Evolutionary conservation across 768 basidiomycete species (phyloP).

Genomic region (Naganishia onofrii): DNA sequence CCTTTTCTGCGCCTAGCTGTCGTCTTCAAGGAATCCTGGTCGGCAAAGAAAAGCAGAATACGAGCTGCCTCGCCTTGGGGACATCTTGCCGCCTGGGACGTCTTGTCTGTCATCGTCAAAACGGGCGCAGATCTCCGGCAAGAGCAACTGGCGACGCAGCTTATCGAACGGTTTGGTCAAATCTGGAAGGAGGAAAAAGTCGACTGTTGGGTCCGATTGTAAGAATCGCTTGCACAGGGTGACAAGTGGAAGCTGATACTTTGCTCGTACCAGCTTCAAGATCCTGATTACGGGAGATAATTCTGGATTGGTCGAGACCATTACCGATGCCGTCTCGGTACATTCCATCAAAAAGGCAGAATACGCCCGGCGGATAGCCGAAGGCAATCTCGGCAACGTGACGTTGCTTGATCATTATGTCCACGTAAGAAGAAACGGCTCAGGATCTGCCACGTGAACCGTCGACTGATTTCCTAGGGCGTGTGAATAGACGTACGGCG

Average conservation of each 20-base stretch:
- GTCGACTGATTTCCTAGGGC: not conserved
- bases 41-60: slow-evolving; percentile 90
- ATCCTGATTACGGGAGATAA: slow-evolving; percentile 90
- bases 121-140: slow-evolving; percentile 94
- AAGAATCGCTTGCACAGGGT: slow-evolving; percentile 26
- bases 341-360: slow-evolving; percentile 99
- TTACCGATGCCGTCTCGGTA: slow-evolving; percentile 95
- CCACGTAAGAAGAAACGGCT: slow-evolving; percentile 60
- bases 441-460: not conserved
- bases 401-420: slow-evolving; percentile 88
- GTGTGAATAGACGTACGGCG: slow-evolving; percentile 74
- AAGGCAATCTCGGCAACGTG: slow-evolving; percentile 78
- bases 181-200: slow-evolving; percentile 96
- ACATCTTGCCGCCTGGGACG: slow-evolving; percentile 71
- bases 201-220: slow-evolving; percentile 90
- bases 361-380: slow-evolving; percentile 80
- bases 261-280: slow-evolving; percentile 66
- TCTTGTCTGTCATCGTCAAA: slow-evolving; percentile 95
- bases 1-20: slow-evolving; percentile 57
- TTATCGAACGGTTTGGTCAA: slow-evolving; percentile 83
- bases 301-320: slow-evolving; percentile 94
- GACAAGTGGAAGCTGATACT: not conserved
- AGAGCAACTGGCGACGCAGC: slow-evolving; percentile 93
- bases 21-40: slow-evolving; percentile 93
- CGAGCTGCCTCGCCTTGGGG: slow-evolving; percentile 92